These are phyloP conservation scores for Cordyceps cicadae DNA, from an alignment of 2,329 filamentous ascomycete genomes.

Conservation along the genomic window DNA sequence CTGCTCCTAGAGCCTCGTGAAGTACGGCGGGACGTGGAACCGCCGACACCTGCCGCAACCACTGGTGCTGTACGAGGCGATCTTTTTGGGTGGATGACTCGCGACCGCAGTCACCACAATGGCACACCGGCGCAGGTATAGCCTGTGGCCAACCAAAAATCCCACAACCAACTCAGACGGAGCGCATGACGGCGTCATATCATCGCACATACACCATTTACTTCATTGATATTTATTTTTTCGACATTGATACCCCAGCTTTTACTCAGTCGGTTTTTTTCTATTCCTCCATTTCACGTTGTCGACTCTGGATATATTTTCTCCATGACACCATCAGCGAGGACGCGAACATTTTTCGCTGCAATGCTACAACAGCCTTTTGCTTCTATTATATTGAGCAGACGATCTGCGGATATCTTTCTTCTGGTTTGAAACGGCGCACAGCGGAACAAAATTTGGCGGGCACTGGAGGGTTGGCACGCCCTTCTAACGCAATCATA, in stretches of 20 bases:
- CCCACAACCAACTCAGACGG: neutral
- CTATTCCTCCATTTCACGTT: constrained; percentile 5
- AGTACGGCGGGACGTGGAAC: constrained; percentile 26
- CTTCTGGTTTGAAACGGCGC: constrained; percentile 2
- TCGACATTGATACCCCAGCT: constrained; percentile 15
- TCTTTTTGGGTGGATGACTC: constrained; percentile 44
- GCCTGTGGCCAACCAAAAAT: neutral
- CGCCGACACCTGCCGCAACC: constrained; percentile 22
- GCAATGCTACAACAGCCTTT: neutral
- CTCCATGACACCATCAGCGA: constrained; percentile 6
- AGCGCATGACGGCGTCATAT: constrained; percentile 1
- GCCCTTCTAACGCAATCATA: neutral
- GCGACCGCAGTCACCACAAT: constrained; percentile 32
- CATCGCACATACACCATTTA: constrained; percentile 16
- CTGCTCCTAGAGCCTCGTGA: constrained; percentile 74
- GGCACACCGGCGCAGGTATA: constrained; percentile 18
- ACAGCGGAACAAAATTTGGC: constrained; percentile 1
- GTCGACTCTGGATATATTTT: constrained; percentile 12
- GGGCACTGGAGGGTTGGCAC: neutral
- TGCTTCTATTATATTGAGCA: constrained; percentile 1
- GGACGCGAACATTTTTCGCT: neutral
- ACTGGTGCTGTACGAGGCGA: constrained; percentile 29
- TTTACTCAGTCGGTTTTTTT: constrained; percentile 9
- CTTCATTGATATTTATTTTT: constrained; percentile 13
- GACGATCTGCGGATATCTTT: constrained; percentile 4